phyloP scores from a whole-genome alignment of 768 basidiomycete species.

The Hortiboletus campestris region DNA sequence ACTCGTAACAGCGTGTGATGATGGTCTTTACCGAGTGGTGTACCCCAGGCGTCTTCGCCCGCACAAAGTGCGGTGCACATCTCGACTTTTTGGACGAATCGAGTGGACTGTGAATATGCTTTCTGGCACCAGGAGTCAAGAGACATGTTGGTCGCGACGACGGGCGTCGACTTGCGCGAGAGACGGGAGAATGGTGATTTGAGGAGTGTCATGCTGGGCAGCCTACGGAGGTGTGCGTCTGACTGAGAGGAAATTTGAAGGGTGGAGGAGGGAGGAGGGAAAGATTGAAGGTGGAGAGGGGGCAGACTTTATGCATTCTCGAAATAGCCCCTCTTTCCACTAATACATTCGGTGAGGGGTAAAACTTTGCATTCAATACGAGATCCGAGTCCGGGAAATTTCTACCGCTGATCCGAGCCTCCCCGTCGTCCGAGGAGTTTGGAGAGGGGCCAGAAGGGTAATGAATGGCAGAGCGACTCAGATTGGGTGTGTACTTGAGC shows the following conservation, averaged over 20 bases:
- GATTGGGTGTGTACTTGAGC: background rate
- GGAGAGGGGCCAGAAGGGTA: background rate
- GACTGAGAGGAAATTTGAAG: too few species aligned
- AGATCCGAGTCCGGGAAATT: background rate
- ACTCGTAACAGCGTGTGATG: background rate
- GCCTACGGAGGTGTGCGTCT: background rate
- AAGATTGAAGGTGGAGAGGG: background rate
- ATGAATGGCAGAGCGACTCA: background rate
- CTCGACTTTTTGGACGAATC: constrained; percentile 11
- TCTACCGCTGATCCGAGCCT: background rate
- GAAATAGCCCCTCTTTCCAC: background rate
- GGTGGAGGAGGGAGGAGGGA: background rate
- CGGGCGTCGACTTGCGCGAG: constrained; percentile 1
- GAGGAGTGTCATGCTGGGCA: background rate
- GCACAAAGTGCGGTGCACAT: constrained; percentile 7
- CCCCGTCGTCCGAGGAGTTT: background rate
- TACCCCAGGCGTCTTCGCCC: background rate
- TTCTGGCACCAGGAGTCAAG: constrained; percentile 2
- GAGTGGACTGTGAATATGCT: background rate
- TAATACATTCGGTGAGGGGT: background rate
- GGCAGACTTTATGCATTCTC: background rate
- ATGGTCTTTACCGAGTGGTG: background rate
- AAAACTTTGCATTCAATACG: background rate
- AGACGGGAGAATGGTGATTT: background rate
- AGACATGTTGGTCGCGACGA: background rate